A percentile compares a stretch with the other conserved stretches of the same genome.
Conservation (phyloP, 139 green algal species). For the Astrephomene gubernaculifera region DNA sequence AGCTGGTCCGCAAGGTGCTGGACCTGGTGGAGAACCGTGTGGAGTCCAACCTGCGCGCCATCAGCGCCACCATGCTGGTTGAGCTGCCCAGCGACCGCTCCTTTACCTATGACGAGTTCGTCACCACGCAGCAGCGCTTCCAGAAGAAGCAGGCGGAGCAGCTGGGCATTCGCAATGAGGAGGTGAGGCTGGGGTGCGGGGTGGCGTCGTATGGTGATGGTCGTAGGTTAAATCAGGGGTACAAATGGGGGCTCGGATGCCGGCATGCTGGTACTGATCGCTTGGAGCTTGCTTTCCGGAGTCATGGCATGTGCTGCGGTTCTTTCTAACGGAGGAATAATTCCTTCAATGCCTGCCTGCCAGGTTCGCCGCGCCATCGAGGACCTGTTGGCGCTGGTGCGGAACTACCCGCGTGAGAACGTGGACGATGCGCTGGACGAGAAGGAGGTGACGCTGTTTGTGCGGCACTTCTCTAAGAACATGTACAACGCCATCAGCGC, state of each 20-base stretch:
- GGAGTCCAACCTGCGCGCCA: slow-evolving; percentile 83
- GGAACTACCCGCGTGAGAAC: slow-evolving; percentile 83
- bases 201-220: too few species aligned
- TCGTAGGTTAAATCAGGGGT: too few species aligned
- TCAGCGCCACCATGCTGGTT: slow-evolving; percentile 79
- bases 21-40: slow-evolving; percentile 90
- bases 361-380: slow-evolving; percentile 77
- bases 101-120: slow-evolving; percentile 93
- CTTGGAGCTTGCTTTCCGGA: too few species aligned
- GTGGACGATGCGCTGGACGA: slow-evolving; percentile 60
- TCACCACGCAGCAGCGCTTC: slow-evolving; percentile 72
- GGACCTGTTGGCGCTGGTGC: slow-evolving; percentile 78
- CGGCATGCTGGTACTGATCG: too few species aligned
- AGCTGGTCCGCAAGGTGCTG: slow-evolving; percentile 89
- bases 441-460: slow-evolving; percentile 71
- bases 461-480: slow-evolving; percentile 78
- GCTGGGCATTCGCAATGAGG: slow-evolving; percentile 81
- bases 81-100: slow-evolving; percentile 84
- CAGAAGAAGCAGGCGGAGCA: slow-evolving; percentile 71
- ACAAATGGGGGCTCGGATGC: too few species aligned
- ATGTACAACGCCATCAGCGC: slow-evolving; percentile 89
- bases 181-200: slow-evolving; percentile 48
- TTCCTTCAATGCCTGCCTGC: too few species aligned
- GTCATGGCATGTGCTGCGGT: too few species aligned
- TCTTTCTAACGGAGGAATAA: too few species aligned